A percentile compares a stretch with the other conserved stretches of the same genome.
These are phyloP conservation scores for Penicillium cosmopolitanum DNA, from an alignment of 495 filamentous ascomycete genomes.

Conservation along the genomic window DNA sequence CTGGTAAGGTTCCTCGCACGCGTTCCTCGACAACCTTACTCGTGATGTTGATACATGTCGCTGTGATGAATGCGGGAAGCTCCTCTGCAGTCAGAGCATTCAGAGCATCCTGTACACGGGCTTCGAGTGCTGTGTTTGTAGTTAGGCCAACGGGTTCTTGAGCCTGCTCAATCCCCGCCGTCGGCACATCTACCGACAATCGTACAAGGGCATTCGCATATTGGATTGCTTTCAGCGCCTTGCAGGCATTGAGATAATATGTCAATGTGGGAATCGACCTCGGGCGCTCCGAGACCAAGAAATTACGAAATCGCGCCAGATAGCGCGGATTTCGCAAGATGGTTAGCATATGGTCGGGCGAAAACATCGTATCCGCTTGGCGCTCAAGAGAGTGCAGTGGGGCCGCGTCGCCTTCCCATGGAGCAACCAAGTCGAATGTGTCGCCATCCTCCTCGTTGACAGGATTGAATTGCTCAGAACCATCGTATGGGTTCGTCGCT, in stretches of 20 bases:
- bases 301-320: slow-evolving; percentile 63
- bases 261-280: slow-evolving; percentile 68
- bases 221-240: slow-evolving; percentile 67
- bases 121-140: slow-evolving; percentile 56
- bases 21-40: slow-evolving; percentile 40
- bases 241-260: slow-evolving; percentile 66
- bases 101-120: slow-evolving; percentile 62
- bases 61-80: slow-evolving; percentile 70
- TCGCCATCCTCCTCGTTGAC: slow-evolving; percentile 25
- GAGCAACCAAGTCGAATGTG: slow-evolving; percentile 40
- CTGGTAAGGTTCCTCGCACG: slow-evolving; percentile 36
- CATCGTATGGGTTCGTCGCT: slow-evolving; percentile 35
- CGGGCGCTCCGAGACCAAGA: slow-evolving; percentile 70
- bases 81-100: slow-evolving; percentile 64
- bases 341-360: slow-evolving; percentile 60
- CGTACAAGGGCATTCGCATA: slow-evolving; percentile 68
- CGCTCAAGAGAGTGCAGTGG: slow-evolving; percentile 54
- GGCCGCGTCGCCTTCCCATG: slow-evolving; percentile 23
- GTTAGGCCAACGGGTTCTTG: slow-evolving; percentile 46
- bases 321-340: slow-evolving; percentile 67
- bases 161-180: slow-evolving; percentile 50
- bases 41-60: slow-evolving; percentile 36
- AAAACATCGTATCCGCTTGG: slow-evolving; percentile 66
- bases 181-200: slow-evolving; percentile 33
- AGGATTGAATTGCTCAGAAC: slow-evolving; percentile 34